Evolutionary conservation across 306 rosid species (phyloP).

Genomic region (Erythrophleum fordii): DNA sequence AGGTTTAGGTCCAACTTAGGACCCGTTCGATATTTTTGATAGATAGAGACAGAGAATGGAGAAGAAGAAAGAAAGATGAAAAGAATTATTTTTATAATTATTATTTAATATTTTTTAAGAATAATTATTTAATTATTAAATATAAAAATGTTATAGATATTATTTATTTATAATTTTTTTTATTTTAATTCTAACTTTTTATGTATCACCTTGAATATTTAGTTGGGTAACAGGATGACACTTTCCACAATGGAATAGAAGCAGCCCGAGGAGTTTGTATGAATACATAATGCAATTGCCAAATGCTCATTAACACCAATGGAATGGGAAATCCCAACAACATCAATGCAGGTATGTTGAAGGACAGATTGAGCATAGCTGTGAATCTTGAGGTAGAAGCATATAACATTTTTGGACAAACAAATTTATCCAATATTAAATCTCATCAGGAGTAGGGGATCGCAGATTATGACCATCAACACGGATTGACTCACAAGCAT

Average conservation of each 20-base stretch:
- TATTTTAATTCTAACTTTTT: too few relatives aligned
- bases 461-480: not conserved
- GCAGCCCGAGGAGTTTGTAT: not conserved
- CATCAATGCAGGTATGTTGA: not conserved
- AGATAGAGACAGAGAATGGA: too few relatives aligned
- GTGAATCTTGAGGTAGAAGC: not conserved
- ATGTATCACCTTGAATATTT: too few relatives aligned
- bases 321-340: not conserved
- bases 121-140: too few relatives aligned
- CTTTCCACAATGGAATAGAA: slow-evolving; percentile 4
- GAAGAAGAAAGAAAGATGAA: too few relatives aligned
- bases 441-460: not conserved
- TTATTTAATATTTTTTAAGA: too few relatives aligned
- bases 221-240: not conserved
- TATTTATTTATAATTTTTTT: too few relatives aligned
- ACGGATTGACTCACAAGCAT: slow-evolving; percentile 25
- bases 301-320: not conserved
- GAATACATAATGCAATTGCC: not conserved
- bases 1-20: slow-evolving; percentile 19
- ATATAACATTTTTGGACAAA: not conserved
- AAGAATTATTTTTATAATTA: too few relatives aligned
- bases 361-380: not conserved
- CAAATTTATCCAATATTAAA: not conserved
- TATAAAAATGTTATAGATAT: too few relatives aligned
- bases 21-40: too few relatives aligned